phyloP scores from a whole-genome alignment of 1,284 basidiomycete species.

The Austroboletus niveus region DNA sequence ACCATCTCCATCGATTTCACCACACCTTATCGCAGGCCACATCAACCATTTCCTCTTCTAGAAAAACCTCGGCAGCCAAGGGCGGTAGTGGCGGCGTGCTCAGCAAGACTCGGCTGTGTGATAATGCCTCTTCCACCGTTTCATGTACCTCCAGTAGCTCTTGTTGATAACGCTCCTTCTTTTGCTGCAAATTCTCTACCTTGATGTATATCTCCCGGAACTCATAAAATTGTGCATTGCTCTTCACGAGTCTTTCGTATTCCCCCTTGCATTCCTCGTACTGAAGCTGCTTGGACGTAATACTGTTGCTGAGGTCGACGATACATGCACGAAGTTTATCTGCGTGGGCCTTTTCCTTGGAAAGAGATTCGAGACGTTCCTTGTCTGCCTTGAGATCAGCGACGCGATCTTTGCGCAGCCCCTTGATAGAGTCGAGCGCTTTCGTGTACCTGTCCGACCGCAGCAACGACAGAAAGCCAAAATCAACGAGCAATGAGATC shows the following conservation, averaged over 20 bases:
- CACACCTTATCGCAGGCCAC: slow-evolving; percentile 49
- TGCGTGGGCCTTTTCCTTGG: slow-evolving; percentile 83
- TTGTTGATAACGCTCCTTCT: slow-evolving; percentile 52
- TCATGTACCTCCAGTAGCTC: slow-evolving; percentile 65
- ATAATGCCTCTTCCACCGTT: slow-evolving; percentile 54
- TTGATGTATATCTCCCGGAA: slow-evolving; percentile 84
- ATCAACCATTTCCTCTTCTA: slow-evolving; percentile 94
- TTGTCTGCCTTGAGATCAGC: slow-evolving; percentile 93
- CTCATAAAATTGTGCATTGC: slow-evolving; percentile 83
- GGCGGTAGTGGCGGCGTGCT: slow-evolving; percentile 62
- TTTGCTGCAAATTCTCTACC: slow-evolving; percentile 66
- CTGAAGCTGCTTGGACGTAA: slow-evolving; percentile 73
- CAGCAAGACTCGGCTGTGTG: slow-evolving; percentile 1
- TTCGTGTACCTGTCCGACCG: slow-evolving; percentile 81
- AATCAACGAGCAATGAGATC: too few relatives aligned
- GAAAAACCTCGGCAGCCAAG: slow-evolving; percentile 71
- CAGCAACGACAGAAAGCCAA: not conserved
- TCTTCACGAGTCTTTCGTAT: slow-evolving; percentile 65
- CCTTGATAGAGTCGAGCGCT: slow-evolving; percentile 92
- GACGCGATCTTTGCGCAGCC: slow-evolving; percentile 84
- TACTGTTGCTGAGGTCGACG: slow-evolving; percentile 57
- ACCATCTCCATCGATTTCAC: slow-evolving; percentile 12
- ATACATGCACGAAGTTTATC: slow-evolving; percentile 79
- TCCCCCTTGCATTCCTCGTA: slow-evolving; percentile 69
- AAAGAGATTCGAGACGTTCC: slow-evolving; percentile 80